A percentile compares a stretch with the other conserved stretches of the same genome.
phyloP scores from a whole-genome alignment of 352 stramenopile species.

The Phytophthora multivora region DNA sequence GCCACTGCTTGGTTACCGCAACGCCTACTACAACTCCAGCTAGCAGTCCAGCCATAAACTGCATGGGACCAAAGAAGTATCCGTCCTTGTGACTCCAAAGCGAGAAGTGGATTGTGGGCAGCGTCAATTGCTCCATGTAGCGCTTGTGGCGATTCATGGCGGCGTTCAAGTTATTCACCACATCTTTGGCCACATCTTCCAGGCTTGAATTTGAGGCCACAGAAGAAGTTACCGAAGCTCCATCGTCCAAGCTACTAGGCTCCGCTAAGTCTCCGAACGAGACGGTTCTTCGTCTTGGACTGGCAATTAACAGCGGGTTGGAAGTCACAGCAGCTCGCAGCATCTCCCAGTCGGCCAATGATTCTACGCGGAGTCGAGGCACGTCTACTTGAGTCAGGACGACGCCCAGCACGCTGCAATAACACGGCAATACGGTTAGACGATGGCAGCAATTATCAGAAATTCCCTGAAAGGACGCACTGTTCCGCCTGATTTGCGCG shows the following conservation, averaged over 20 bases:
- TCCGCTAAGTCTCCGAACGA: conserved; percentile 1
- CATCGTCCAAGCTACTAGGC: conserved; percentile 1
- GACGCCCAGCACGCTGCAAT: conserved; percentile 30
- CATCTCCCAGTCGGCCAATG: conserved; percentile 32
- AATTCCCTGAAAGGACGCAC: conserved; percentile 34
- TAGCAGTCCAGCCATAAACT: conserved; percentile 49
- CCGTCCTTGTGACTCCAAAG: conserved; percentile 26
- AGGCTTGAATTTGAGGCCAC: conserved; percentile 7
- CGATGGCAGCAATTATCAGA: conserved; percentile 7
- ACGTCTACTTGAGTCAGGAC: conserved; percentile 37
- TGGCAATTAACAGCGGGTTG: conserved; percentile 14
- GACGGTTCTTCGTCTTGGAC: conserved; percentile 15
- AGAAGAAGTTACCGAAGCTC: conserved; percentile 17
- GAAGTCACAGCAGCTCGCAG: conserved; percentile 21
- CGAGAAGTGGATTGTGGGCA: conserved; percentile 26
- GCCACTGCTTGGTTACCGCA: conserved; percentile 35
- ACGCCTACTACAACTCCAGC: conserved; percentile 48
- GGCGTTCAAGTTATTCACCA: conserved; percentile 44
- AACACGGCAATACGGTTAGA: conserved; percentile 9
- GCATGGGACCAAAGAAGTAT: conserved; percentile 33
- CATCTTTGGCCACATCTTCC: conserved; percentile 40
- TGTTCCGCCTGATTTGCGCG: conserved; percentile 68
- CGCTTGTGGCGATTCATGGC: conserved; percentile 32
- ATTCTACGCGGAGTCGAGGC: conserved; percentile 26
- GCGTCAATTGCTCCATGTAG: conserved; percentile 32